A percentile compares a stretch with the other conserved stretches of the same genome.
phyloP scores from a whole-genome alignment of 768 basidiomycete species.

The Floccularia luteovirens region DNA sequence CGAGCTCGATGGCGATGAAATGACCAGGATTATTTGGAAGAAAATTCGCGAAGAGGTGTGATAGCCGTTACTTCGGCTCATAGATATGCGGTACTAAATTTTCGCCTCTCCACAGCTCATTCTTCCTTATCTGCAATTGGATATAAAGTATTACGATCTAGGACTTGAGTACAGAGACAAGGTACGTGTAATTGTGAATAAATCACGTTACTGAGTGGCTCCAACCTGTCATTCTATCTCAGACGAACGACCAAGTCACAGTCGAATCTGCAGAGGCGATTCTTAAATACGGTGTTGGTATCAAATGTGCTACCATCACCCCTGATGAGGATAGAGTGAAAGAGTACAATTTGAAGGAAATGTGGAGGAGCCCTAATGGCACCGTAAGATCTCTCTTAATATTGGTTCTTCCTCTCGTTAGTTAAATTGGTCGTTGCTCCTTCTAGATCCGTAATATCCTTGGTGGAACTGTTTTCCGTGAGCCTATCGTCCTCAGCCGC shows the following conservation, averaged over 20 bases:
- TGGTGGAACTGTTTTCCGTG: slow-evolving; percentile 97
- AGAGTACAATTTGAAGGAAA: slow-evolving; percentile 97
- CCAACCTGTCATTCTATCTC: neutral
- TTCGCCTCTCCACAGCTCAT: slow-evolving; percentile 59
- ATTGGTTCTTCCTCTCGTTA: too few species aligned
- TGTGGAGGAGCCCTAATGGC: slow-evolving; percentile 98
- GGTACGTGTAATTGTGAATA: slow-evolving; percentile 29
- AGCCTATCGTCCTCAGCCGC: slow-evolving; percentile 87
- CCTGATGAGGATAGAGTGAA: slow-evolving; percentile 94
- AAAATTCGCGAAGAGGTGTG: slow-evolving; percentile 91
- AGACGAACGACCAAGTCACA: slow-evolving; percentile 94
- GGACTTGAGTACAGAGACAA: slow-evolving; percentile 90
- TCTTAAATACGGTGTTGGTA: slow-evolving; percentile 89
- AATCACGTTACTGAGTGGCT: neutral
- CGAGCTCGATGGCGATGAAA: slow-evolving; percentile 96
- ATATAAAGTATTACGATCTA: slow-evolving; percentile 99
- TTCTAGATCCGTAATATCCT: slow-evolving; percentile 91
- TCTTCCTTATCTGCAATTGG: slow-evolving; percentile 87
- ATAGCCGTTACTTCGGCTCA: slow-evolving; percentile 5
- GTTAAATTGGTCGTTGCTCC: slow-evolving; percentile 1
- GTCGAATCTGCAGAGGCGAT: slow-evolving; percentile 93
- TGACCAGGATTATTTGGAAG: slow-evolving; percentile 99
- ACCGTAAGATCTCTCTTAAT: slow-evolving; percentile 44
- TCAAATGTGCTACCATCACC: slow-evolving; percentile 99
- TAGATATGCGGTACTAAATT: slow-evolving; percentile 1